Evolutionary conservation across 2,329 filamentous ascomycete genomes (phyloP), one percentile per base, ranked within the genome.

Genomic region (Colletotrichum musicola): DNA sequence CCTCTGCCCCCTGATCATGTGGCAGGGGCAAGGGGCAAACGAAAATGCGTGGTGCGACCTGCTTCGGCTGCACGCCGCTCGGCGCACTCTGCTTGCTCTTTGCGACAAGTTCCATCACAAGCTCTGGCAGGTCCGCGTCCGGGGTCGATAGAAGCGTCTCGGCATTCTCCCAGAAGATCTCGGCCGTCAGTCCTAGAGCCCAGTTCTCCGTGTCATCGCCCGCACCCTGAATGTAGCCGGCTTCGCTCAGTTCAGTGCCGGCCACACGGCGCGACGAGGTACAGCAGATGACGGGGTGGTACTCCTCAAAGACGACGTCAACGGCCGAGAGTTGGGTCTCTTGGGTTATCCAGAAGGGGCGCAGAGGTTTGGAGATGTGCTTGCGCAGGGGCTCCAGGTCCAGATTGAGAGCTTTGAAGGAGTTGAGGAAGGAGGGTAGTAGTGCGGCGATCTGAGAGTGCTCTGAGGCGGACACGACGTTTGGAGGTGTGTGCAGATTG

Each of bases 131-230:
- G 2, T 94, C 89, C 10, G 88, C 85, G 74, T 98, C 95, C 0
- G 86, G 75, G 0, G 90, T 86, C 0, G 78, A 78, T 20, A 97
- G 81, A 12, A 98, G 82, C 6, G 76, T 46, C 0, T 87, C 82
- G 49, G 82, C 83, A 73, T 97, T 84, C 2, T 79, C 79, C 96
- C 96, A 99, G 80, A 97, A 99, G 0, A 95, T 71, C 0, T 82
- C 77, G 0, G 95, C 89, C 0, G 93, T 96, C 16, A 98, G 86
- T 0, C 93, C 94, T 61, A 88, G 82, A 1, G 94, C 92, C 96
- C 96, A 99, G 73, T 93, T 93, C 83, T 99, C 96, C 13, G 92
- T 93, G 77, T 99, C 96, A 78, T 99, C 96, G 2, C 92, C 96
- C 0, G 95, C 95, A 58, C 96, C 96, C 80, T 98, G 96, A 68